Percentiles rank a stretch among this genome's conserved stretches.
These are phyloP conservation scores for Anthracocystis walkeri DNA, from an alignment of 1,284 basidiomycete genomes.

Conservation along the genomic window DNA sequence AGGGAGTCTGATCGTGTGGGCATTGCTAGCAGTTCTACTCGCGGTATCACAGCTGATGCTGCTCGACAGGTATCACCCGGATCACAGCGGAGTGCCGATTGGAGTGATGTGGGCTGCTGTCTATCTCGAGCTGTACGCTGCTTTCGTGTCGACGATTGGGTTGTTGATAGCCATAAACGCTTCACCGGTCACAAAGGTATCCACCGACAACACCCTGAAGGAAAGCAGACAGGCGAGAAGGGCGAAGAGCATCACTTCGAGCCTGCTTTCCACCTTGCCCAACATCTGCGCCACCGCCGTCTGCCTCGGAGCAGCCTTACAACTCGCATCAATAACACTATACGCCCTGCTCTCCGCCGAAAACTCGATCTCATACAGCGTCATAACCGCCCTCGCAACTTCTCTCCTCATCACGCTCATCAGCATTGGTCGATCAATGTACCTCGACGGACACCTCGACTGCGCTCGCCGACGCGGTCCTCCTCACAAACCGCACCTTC, in stretches of 20 bases:
- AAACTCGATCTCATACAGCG: neutral
- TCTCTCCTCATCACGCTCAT: neutral
- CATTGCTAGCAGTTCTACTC: constrained; percentile 24
- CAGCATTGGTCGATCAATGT: neutral
- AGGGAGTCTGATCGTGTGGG: constrained; percentile 13
- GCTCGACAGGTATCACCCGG: constrained; percentile 6
- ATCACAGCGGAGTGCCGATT: neutral
- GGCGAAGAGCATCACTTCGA: neutral
- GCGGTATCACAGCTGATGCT: constrained; percentile 18
- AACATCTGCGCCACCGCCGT: neutral
- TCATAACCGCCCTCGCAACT: neutral
- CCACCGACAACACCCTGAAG: neutral
- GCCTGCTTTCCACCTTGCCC: neutral
- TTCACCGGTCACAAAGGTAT: neutral
- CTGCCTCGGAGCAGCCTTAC: constrained; percentile 10
- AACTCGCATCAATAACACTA: neutral
- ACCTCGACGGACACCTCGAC: neutral
- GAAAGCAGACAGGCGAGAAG: neutral
- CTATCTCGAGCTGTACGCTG: constrained; percentile 27
- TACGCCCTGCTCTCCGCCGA: constrained; percentile 3
- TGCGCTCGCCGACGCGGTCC: neutral
- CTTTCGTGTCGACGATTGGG: constrained; percentile 9
- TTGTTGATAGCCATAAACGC: constrained; percentile 16
- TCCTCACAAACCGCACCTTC: neutral
- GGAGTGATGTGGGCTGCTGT: constrained; percentile 19